Conservation (phyloP, 805 yeast species). For the Saccharomycopsis capsularis region DNA sequence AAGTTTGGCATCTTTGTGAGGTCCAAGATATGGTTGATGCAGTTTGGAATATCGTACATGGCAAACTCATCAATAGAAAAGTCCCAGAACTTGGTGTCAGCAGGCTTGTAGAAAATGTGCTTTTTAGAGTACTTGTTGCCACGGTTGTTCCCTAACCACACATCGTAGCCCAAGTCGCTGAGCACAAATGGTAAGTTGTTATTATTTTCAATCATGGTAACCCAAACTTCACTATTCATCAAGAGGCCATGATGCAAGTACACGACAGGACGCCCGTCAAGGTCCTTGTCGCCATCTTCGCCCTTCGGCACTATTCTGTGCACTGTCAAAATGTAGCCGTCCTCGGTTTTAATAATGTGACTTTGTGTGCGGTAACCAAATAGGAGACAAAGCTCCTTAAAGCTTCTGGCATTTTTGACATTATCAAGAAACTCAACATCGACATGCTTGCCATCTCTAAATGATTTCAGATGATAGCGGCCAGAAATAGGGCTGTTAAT, state of each 20-base stretch:
- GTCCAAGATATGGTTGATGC: constrained; percentile 63
- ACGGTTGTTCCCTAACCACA: constrained; percentile 88
- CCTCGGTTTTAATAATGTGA: constrained; percentile 64
- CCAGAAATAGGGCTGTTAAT: constrained; percentile 19
- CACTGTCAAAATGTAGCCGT: constrained; percentile 60
- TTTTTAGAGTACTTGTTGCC: constrained; percentile 91
- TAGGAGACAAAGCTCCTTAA: constrained; percentile 58
- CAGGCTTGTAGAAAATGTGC: constrained; percentile 45
- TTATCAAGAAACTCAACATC: constrained; percentile 17
- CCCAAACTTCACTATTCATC: constrained; percentile 81
- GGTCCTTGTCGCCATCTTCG: constrained; percentile 61
- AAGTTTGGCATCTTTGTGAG: constrained; percentile 38
- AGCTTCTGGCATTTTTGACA: constrained; percentile 42
- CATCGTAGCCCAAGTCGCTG: constrained; percentile 82
- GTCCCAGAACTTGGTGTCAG: constrained; percentile 64
- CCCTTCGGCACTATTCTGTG: constrained; percentile 56
- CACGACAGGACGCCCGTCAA: constrained; percentile 66
- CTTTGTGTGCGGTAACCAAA: constrained; percentile 71
- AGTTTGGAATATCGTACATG: constrained; percentile 78
- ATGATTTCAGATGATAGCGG: constrained; percentile 5
- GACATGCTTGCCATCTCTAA: not conserved
- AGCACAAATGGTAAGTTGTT: constrained; percentile 67
- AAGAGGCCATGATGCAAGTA: constrained; percentile 80
- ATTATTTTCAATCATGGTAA: constrained; percentile 30
- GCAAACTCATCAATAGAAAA: constrained; percentile 91